Base-by-base conservation (phyloP, 805 yeast species). In the Torulaspora delbrueckii region DNA sequence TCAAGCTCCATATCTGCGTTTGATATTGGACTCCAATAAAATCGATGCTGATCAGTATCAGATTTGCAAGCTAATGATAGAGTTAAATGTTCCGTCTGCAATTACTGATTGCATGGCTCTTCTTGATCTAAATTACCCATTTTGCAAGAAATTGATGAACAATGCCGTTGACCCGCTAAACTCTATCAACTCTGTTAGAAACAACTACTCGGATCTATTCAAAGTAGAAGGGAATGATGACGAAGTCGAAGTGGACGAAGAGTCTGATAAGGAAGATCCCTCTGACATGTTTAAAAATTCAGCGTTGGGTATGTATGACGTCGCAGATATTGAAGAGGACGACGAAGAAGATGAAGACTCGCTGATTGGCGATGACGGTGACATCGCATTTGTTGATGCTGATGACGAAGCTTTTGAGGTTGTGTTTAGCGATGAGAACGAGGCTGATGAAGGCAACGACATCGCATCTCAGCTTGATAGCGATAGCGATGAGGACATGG, bases 261-360 rank as follows among this genome's bases (percentile, higher is more conserved):
- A 82, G 30, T 71, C 70, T 34, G 69, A 70, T 16, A 80, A 77
- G 30, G 95, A 84, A 43, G 91, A 87, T 43, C 78, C 89, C 0
- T 89, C 95, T 0, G 90, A 90, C 61, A 70, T 90, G 58, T 81
- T 91, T 65, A 72, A 84, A 32, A 90, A 93, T 60, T 90, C 97
- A 0, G 86, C 97, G 0, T 71, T 91, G 33, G 97, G 96, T 1
- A 90, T 91, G 95, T 91, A 84, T 61, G 97, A 91, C 56, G 82
- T 86, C 32, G 86, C 76, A 27, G 93, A 83, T 42, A 75, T 77
- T 28, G 84, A 79, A 51, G 77, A 78, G 36, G 82, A 76, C 7
- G 78, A 71, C n/a, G 77, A 71, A 19, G 80, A 74, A 33, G 75
- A 71, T 22, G 81, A 72, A 4, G 81, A 72, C 4, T 71, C 69